Conservation (phyloP, 495 filamentous ascomycete genomes). For the Cudoniella acicularis region DNA sequence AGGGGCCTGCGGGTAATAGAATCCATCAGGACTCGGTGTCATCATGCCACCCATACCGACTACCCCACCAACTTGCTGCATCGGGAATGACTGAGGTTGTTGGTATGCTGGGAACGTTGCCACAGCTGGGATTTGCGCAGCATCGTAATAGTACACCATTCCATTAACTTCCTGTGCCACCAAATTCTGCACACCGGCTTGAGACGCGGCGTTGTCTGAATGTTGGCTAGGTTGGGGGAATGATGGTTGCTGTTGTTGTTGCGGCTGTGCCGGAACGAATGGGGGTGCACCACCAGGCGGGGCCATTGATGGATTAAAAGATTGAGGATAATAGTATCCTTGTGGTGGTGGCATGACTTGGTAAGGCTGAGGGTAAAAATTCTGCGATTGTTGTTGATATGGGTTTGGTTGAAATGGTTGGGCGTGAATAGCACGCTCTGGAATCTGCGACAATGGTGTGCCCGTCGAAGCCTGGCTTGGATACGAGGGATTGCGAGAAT, state of each 20-base stretch:
- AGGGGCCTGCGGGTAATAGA: conserved; percentile 66
- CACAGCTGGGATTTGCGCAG: conserved; percentile 60
- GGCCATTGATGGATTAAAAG: conserved; percentile 54
- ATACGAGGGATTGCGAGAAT: conserved; percentile 69
- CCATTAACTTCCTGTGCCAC: conserved; percentile 91
- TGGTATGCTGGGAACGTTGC: conserved; percentile 47
- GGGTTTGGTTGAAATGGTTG: conserved; percentile 82
- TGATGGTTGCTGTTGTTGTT: conserved; percentile 44
- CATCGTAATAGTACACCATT: conserved; percentile 92
- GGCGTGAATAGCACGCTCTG: conserved; percentile 90
- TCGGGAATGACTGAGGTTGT: conserved; percentile 39
- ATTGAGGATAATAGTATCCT: conserved; percentile 50
- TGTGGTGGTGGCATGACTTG: conserved; percentile 45
- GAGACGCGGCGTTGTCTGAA: conserved; percentile 41
- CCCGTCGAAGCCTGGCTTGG: conserved; percentile 70
- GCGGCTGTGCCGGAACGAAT: conserved; percentile 54
- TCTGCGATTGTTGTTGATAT: conserved; percentile 45
- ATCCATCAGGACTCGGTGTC: conserved; percentile 63
- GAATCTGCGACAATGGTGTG: conserved; percentile 93
- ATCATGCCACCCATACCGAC: conserved; percentile 80
- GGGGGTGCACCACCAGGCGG: conserved; percentile 44
- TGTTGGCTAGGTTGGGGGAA: conserved; percentile 37
- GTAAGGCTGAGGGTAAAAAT: conserved; percentile 56
- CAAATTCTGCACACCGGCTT: conserved; percentile 47
- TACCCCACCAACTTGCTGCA: conserved; percentile 45